These are phyloP conservation scores for Cutaneotrichosporon sp. DNA, from an alignment of 1,284 basidiomycete genomes.

Conservation along the genomic window DNA sequence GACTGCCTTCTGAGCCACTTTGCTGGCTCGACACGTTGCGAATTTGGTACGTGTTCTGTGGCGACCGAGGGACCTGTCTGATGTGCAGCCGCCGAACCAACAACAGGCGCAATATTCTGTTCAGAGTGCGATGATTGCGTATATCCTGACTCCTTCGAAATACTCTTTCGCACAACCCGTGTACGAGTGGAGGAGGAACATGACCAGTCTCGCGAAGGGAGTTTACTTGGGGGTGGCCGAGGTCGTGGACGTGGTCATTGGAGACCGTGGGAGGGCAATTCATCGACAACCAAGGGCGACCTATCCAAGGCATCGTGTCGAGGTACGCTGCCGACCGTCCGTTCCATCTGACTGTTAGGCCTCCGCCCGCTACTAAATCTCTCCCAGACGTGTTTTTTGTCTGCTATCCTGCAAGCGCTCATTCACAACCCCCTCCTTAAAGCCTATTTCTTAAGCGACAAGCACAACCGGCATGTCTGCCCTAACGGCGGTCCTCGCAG, in stretches of 20 bases:
- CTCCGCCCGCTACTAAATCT: slow-evolving; percentile 85
- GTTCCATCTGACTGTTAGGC: slow-evolving; percentile 49
- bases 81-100: slow-evolving; percentile 55
- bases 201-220: slow-evolving; percentile 53
- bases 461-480: slow-evolving; percentile 43
- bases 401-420: slow-evolving; percentile 87
- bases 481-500: slow-evolving; percentile 28
- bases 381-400: slow-evolving; percentile 86
- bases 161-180: slow-evolving; percentile 45
- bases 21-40: slow-evolving; percentile 45
- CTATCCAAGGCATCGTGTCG: slow-evolving; percentile 23
- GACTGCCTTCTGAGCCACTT: slow-evolving; percentile 32
- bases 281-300: background rate
- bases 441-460: slow-evolving; percentile 81
- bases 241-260: slow-evolving; percentile 31
- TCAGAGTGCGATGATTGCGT: slow-evolving; percentile 58
- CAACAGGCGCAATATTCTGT: slow-evolving; percentile 59
- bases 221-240: slow-evolving; percentile 50
- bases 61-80: background rate
- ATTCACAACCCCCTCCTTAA: slow-evolving; percentile 86
- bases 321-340: slow-evolving; percentile 18
- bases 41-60: slow-evolving; percentile 59
- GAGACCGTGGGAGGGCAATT: slow-evolving; percentile 27
- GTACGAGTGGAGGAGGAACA: slow-evolving; percentile 54
- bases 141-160: slow-evolving; percentile 52